Evolutionary conservation across 768 basidiomycete genomes (phyloP).

Genomic region (Mycena maculata): DNA sequence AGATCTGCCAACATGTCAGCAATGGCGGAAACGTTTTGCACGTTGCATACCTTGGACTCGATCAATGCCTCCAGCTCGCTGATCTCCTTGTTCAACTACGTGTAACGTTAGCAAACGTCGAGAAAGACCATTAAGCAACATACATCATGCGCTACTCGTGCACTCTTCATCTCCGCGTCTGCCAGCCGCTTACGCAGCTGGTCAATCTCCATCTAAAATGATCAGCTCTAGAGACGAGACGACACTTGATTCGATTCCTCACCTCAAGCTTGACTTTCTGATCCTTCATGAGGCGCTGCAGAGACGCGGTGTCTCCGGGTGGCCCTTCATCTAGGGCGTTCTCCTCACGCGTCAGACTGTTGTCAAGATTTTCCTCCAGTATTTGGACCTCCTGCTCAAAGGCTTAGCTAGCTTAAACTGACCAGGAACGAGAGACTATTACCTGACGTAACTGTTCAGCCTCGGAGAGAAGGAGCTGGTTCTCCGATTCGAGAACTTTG

Average conservation of each 20-base stretch:
- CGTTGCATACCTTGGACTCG: conserved; percentile 82
- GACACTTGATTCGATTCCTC: not conserved
- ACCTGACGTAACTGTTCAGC: conserved; percentile 82
- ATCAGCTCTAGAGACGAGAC: not conserved
- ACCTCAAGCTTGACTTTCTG: conserved; percentile 68
- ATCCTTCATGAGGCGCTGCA: conserved; percentile 58
- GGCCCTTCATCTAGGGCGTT: conserved; percentile 44
- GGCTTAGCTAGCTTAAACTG: conserved; percentile 6
- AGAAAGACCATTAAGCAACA: conserved; percentile 37
- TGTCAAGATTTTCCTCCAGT: conserved; percentile 81
- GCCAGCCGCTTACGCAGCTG: conserved; percentile 75
- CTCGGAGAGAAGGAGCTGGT: conserved; percentile 73
- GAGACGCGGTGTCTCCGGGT: conserved; percentile 49
- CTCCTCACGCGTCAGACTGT: conserved; percentile 65
- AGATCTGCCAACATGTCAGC: conserved; percentile 65
- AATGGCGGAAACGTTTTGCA: not conserved
- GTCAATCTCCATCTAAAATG: conserved; percentile 69
- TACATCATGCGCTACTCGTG: conserved; percentile 76
- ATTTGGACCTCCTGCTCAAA: conserved; percentile 72
- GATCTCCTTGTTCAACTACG: conserved; percentile 90
- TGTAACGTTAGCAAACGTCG: conserved; percentile 12
- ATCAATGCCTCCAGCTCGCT: conserved; percentile 91
- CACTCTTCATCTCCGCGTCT: conserved; percentile 81
- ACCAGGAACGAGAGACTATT: conserved; percentile 2
- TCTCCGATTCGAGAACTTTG: conserved; percentile 82